Conservation (phyloP, 208 protist species). For the Leishmania braziliensis region DNA sequence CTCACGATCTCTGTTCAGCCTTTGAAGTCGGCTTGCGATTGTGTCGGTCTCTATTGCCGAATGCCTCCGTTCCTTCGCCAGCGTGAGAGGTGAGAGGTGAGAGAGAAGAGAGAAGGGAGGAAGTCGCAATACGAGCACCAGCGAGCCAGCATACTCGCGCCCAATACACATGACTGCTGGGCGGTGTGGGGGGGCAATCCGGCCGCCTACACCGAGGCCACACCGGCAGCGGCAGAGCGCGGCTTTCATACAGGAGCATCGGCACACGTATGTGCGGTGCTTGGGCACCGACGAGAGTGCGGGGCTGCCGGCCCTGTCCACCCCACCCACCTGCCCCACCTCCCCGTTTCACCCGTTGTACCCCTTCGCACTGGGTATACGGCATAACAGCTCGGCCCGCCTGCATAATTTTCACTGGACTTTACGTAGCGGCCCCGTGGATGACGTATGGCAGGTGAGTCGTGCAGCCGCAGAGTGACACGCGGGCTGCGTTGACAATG, state of each 20-base stretch:
- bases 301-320: neutral
- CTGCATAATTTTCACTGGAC: neutral
- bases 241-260: neutral
- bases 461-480: neutral
- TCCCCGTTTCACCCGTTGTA: neutral
- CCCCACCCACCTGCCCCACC: neutral
- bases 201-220: neutral
- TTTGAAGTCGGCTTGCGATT: neutral
- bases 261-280: neutral
- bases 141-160: neutral
- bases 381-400: neutral
- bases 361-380: neutral
- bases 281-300: neutral
- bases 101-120: neutral
- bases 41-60: too few relatives aligned
- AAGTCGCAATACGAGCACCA: neutral
- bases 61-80: neutral
- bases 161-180: neutral
- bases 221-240: neutral
- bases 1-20: neutral
- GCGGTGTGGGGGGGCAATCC: neutral
- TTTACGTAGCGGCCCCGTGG: neutral
- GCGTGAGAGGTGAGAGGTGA: neutral
- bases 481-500: too few relatives aligned
- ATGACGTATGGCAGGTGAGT: neutral